Evolutionary conservation across 768 basidiomycete genomes (phyloP).

Genomic region (Suillus luteus): DNA sequence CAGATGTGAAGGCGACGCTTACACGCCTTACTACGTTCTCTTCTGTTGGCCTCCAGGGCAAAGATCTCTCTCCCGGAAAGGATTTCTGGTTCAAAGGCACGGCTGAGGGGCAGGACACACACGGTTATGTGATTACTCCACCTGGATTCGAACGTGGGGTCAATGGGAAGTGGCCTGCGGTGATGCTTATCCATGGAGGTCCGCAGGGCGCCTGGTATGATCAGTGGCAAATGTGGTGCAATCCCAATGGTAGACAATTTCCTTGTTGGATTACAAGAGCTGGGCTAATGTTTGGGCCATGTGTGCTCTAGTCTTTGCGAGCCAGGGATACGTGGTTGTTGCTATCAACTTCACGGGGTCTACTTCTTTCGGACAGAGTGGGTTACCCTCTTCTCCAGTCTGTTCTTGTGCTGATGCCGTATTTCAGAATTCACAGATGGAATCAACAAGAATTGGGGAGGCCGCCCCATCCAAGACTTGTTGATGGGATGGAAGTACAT

Average conservation of each 20-base stretch:
- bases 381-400: neutral
- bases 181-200: constrained; percentile 85
- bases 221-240: constrained; percentile 91
- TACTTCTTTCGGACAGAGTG: constrained; percentile 89
- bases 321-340: constrained; percentile 87
- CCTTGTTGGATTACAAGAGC: neutral
- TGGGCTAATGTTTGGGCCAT: neutral
- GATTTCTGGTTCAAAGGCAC: constrained; percentile 92
- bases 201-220: constrained; percentile 89
- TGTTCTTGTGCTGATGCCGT: constrained; percentile 4
- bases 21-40: constrained; percentile 69
- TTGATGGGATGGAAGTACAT: constrained; percentile 73
- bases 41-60: constrained; percentile 52
- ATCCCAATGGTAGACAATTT: constrained; percentile 64
- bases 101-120: constrained; percentile 61
- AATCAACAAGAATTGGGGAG: constrained; percentile 81
- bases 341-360: constrained; percentile 93
- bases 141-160: constrained; percentile 69
- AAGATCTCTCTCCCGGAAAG: constrained; percentile 63
- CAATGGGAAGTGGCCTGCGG: constrained; percentile 74
- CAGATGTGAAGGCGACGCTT: constrained; percentile 35
- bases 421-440: constrained; percentile 77
- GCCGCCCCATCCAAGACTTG: constrained; percentile 81
- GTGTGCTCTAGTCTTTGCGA: constrained; percentile 63
- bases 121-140: constrained; percentile 86